A percentile compares a stretch with the other conserved stretches of the same genome.
These are phyloP conservation scores for Colletotrichum noveboracense DNA, from an alignment of 2,329 filamentous ascomycete species.

Conservation along the genomic window DNA sequence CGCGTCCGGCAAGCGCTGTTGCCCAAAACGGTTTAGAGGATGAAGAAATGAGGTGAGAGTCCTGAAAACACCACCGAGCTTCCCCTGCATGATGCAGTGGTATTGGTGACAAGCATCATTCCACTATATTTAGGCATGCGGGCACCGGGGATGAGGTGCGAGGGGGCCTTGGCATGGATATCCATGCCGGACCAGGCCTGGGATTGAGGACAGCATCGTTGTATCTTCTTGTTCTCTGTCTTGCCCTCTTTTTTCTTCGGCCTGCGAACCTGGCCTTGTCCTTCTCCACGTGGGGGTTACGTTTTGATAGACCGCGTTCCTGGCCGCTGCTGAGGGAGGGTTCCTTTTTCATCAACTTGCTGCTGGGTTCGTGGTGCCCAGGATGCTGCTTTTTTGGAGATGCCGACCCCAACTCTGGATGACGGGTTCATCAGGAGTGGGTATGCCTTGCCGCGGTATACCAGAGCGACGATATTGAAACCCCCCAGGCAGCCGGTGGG, in stretches of 20 bases:
- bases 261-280: neutral
- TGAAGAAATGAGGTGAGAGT: conserved; percentile 2
- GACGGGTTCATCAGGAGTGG: neutral
- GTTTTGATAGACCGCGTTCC: neutral
- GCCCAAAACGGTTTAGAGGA: conserved; percentile 1
- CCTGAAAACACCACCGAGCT: conserved; percentile 5
- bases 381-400: neutral
- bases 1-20: neutral
- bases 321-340: neutral
- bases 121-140: conserved; percentile 20
- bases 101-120: conserved; percentile 11
- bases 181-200: conserved; percentile 11
- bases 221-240: neutral
- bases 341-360: neutral
- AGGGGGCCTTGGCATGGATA: conserved; percentile 8
- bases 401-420: neutral
- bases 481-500: neutral
- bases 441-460: neutral
- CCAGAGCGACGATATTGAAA: conserved; percentile 2
- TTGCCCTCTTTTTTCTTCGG: neutral
- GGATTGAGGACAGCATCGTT: neutral
- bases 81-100: conserved; percentile 21
- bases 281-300: conserved; percentile 8
- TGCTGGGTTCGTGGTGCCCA: neutral
- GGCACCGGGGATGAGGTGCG: neutral